These are phyloP conservation scores for Leccinum broughii DNA, from an alignment of 768 basidiomycete species.

Conservation along the genomic window DNA sequence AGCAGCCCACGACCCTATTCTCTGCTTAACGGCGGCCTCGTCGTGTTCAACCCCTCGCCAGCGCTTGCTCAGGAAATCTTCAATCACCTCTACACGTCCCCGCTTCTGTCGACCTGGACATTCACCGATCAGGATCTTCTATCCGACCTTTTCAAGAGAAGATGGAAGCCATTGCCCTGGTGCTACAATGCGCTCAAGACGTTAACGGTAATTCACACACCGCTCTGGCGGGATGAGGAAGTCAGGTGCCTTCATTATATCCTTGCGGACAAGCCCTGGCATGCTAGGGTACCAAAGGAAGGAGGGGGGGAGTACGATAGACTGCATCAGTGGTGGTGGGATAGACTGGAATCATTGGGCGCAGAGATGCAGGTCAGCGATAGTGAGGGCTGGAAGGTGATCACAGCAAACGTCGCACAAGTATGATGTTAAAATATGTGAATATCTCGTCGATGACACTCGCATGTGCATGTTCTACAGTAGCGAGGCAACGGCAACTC, in stretches of 20 bases:
- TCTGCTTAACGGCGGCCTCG: constrained; percentile 89
- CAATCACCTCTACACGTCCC: constrained; percentile 44
- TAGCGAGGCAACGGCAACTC: constrained; percentile 36
- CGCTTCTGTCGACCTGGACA: constrained; percentile 51
- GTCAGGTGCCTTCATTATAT: constrained; percentile 89
- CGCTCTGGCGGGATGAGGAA: constrained; percentile 83
- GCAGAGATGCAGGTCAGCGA: constrained; percentile 46
- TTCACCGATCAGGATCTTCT: constrained; percentile 96
- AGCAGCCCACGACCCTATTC: constrained; percentile 69
- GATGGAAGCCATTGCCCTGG: constrained; percentile 80
- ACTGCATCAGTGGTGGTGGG: constrained; percentile 81
- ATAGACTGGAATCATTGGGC: constrained; percentile 47
- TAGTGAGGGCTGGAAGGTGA: constrained; percentile 48
- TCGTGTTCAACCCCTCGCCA: constrained; percentile 78
- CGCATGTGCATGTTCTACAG: constrained; percentile 19
- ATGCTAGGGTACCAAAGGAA: constrained; percentile 44
- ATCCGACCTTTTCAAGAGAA: constrained; percentile 73
- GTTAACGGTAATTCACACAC: constrained; percentile 66
- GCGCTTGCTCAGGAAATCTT: constrained; percentile 53
- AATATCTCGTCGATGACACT: neutral
- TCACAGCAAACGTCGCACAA: constrained; percentile 49
- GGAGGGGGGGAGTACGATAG: constrained; percentile 50
- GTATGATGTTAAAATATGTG: constrained; percentile 2
- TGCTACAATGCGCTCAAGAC: constrained; percentile 93
- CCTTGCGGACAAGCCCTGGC: constrained; percentile 85